Base-by-base conservation (phyloP, 1,284 basidiomycete genomes). In the Termitomyces sp. region DNA sequence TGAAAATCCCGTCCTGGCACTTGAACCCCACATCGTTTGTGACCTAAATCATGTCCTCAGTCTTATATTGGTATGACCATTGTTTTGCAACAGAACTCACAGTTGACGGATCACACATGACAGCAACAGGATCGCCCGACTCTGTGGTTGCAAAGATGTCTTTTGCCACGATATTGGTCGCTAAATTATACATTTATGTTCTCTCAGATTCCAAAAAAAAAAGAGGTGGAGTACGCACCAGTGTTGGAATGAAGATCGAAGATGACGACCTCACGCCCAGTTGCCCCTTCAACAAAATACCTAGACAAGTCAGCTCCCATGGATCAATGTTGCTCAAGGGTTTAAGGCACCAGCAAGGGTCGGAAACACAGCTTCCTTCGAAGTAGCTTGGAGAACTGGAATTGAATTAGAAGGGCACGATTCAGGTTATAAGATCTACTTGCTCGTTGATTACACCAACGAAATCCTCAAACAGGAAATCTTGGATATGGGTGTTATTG, bases 231-330 rank as follows among this genome's bases (percentile, higher is more conserved):
- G 41, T 15, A 31, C 67, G 19, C 47, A 81, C 80, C 73, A 4
- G 81, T 83, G 21, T 70, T 66, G 0, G 77, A 76, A 57, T 83
- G 81, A 15, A 83, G 64, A 62, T 84, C 82, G 42, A 83, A 73
- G 44, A 84, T 83, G 13, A 72, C 71, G 30, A 81, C 79, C 65
- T 85, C 82, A 58, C 77, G 80, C 38, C 81, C 81, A 0, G 81
- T 84, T 10, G 81, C 78, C 36, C 73, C 73, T 1, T 71, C 58
- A 0, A 84, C 80, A 44, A 62, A 67, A 61, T 82, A 81, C 68
- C 68, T 70, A 10, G 13, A 19, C 19, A 3, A 24, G 31, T 38
- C 21, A 38, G 24, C n/a, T 38, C 24, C 12, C 13, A 12, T 38
- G 12, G 8, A 45, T 28, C 4, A 13, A 45, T 30, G 13, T 31